These are phyloP conservation scores for Penicillium glabrum DNA, from an alignment of 2,329 filamentous ascomycete genomes.

Conservation along the genomic window DNA sequence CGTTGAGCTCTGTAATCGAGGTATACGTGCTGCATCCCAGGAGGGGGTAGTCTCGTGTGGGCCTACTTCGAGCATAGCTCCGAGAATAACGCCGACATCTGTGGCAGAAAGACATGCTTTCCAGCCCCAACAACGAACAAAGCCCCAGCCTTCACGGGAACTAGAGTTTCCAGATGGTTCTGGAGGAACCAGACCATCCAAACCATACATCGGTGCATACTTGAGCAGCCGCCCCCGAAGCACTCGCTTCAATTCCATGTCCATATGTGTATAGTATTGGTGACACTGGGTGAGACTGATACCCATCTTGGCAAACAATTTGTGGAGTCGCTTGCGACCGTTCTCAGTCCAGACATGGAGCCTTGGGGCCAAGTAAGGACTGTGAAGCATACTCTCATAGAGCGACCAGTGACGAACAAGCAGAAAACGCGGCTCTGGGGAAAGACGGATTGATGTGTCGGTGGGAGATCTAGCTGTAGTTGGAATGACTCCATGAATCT, in stretches of 20 bases:
- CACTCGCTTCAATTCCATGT: conserved; percentile 91
- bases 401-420: conserved; percentile 95
- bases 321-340: conserved; percentile 85
- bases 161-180: conserved; percentile 69
- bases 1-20: conserved; percentile 19
- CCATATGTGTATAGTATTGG: conserved; percentile 97
- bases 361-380: conserved; percentile 86
- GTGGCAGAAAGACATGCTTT: conserved; percentile 89
- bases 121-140: conserved; percentile 97
- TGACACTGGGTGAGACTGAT: conserved; percentile 91
- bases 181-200: conserved; percentile 88
- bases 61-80: conserved; percentile 89
- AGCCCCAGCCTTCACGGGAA: conserved; percentile 90
- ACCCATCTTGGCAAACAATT: conserved; percentile 96
- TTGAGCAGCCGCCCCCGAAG: conserved; percentile 82
- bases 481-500: conserved; percentile 78
- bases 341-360: conserved; percentile 93
- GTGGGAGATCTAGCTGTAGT: conserved; percentile 85
- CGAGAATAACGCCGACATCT: conserved; percentile 90
- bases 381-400: conserved; percentile 98
- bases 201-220: conserved; percentile 88
- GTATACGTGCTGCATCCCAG: conserved; percentile 34
- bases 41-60: conserved; percentile 33
- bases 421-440: conserved; percentile 89
- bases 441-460: conserved; percentile 87